A percentile compares a stretch with the other conserved stretches of the same genome.
Conservation (phyloP, 1,139 yeast genomes). For the Pichia sp. region DNA sequence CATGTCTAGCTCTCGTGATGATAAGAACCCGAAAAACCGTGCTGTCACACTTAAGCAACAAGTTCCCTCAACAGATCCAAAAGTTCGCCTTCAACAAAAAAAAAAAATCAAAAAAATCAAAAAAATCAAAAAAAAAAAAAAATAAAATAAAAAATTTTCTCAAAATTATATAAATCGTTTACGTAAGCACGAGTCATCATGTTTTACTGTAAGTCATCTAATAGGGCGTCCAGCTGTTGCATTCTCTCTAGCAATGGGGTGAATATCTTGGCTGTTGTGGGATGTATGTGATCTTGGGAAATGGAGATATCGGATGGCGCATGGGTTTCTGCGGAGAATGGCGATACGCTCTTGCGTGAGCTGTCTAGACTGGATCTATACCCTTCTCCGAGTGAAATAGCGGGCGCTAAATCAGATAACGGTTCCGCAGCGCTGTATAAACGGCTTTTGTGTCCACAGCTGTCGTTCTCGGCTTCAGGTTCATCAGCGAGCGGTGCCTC, state of each 20-base stretch:
- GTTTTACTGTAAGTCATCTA: conserved; percentile 19
- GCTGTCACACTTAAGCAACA: neutral
- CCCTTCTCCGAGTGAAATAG: neutral
- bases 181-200: too few species aligned
- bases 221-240: conserved; percentile 31
- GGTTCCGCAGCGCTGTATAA: too few species aligned
- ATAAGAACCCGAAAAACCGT: neutral
- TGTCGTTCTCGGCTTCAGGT: neutral
- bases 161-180: too few species aligned
- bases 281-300: conserved; percentile 24
- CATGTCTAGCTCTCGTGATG: neutral
- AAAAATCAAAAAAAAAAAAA: too few species aligned
- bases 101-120: too few species aligned
- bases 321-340: too few species aligned
- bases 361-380: neutral
- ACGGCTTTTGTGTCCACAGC: too few species aligned
- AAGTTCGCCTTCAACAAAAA: too few species aligned
- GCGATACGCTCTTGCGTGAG: too few species aligned
- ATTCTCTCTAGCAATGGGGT: conserved; percentile 41
- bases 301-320: too few species aligned
- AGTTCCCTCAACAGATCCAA: neutral
- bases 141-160: too few species aligned
- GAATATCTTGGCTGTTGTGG: conserved; percentile 38
- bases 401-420: too few species aligned
- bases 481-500: neutral